Evolutionary conservation across 202 grass and related monocot genomes (phyloP).

Genomic region (Brachypodium distachyon): DNA sequence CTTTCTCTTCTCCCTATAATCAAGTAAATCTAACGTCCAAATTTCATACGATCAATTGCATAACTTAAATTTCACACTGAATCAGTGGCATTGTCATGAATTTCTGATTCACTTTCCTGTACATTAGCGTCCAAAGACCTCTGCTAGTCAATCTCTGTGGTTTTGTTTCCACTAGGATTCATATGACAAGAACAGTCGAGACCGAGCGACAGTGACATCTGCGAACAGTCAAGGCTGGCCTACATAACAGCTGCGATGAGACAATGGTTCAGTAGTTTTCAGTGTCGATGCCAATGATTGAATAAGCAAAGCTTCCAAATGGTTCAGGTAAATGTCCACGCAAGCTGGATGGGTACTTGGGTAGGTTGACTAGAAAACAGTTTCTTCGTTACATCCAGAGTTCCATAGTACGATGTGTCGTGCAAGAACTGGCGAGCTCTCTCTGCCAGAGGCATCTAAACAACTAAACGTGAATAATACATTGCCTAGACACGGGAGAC

Average conservation of each 20-base stretch:
- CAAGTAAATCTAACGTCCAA: too few relatives aligned
- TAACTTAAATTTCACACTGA: too few relatives aligned
- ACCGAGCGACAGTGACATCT: too few relatives aligned
- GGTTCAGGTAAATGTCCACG: neutral
- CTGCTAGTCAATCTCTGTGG: too few relatives aligned
- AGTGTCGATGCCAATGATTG: neutral
- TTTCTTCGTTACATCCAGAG: neutral
- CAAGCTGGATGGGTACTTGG: neutral
- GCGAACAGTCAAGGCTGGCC: too few relatives aligned
- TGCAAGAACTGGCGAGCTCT: neutral
- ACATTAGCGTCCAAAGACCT: too few relatives aligned
- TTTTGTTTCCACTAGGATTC: too few relatives aligned
- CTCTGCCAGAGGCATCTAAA: neutral
- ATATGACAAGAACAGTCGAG: neutral
- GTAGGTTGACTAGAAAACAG: neutral
- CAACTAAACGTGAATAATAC: neutral
- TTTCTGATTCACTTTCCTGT: too few relatives aligned
- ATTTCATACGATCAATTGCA: too few relatives aligned
- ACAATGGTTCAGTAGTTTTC: neutral
- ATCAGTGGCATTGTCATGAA: too few relatives aligned
- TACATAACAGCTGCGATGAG: neutral
- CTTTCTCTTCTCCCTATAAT: too few relatives aligned
- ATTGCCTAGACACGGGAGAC: neutral
- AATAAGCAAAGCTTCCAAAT: neutral
- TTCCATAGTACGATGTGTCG: neutral